A percentile compares a stretch with the other conserved stretches of the same genome.
Evolutionary conservation across 75 land plant species (phyloP).

Genomic region (Pinus tabuliformis): DNA sequence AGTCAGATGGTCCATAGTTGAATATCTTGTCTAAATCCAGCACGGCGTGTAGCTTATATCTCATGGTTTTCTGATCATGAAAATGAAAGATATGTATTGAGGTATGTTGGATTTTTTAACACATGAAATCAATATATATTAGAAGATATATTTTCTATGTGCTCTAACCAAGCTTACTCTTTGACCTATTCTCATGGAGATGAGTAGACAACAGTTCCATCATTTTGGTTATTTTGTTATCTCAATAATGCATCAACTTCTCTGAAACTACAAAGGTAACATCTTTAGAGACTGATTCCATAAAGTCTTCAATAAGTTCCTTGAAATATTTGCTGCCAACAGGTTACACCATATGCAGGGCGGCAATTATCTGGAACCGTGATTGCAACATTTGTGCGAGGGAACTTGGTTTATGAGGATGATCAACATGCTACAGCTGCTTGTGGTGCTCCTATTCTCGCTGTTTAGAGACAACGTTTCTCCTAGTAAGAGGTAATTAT

Average conservation of each 20-base stretch:
- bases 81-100: no score
- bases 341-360: conserved; percentile 84
- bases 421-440: conserved; percentile 68
- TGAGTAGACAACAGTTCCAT: not conserved
- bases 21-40: no score
- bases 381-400: conserved; percentile 85
- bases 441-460: conserved; percentile 75
- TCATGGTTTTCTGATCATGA: no score
- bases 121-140: no score
- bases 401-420: conserved; percentile 71
- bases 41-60: no score
- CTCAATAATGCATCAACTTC: not conserved
- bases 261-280: not conserved
- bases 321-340: conserved; percentile 12
- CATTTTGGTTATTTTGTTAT: not conserved
- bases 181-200: not conserved
- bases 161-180: not conserved
- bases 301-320: not conserved
- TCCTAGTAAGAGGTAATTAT: no score
- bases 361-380: conserved; percentile 72
- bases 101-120: no score
- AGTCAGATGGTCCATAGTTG: no score
- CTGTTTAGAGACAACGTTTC: conserved; percentile 4
- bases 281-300: not conserved
- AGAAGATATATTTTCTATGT: not conserved